Base-by-base conservation (phyloP, 176 grass and related monocot species). In the Bothriochloa decipiens region DNA sequence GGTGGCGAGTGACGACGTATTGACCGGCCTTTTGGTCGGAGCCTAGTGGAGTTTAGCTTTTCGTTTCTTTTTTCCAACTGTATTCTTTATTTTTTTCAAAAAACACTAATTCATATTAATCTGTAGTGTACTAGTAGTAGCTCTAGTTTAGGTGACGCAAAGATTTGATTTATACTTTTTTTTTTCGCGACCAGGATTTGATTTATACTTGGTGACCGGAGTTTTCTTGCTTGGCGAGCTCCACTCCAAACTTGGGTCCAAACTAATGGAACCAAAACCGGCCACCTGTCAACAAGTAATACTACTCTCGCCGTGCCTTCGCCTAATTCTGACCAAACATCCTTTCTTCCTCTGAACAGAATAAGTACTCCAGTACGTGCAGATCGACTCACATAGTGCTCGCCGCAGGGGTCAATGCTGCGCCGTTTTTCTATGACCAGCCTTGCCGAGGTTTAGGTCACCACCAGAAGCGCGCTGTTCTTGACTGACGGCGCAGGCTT, bases 271-370 rank as follows among this genome's bases (percentile, higher is more conserved):
- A 72, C 63, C 67, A 64, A 80, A 64, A 32, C 57, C 4, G 15
- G 42, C 22, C 55, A 40, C 33, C 57, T 62, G 11, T 76, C 20
- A 23, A 37, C 8, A n/a, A 63, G 35, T 40, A 41, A 3, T 22
- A 58, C 6, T 22, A 58, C 6, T 22, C 0, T 26, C 39, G 33
- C 28, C 20, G 14, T 28, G 27, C 1, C 40, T 22, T 46, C 33
- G 77, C 78, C 83, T 65, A 64, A 82, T 66, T 72, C 72, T 72
- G 73, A 82, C 83, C 70, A 6, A 37, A 66, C 73, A 37, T 46
- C 28, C 27, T 46, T 49, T 39, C 53, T 46, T 49, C 28, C 53
- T 23, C 53, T n/a, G 0, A 57, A n/a, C 53, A 57, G 53, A 57
- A 57, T n/a, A 18, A 50, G 15, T 50, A 50, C 15, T 49, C 3